A percentile compares a stretch with the other conserved stretches of the same genome.
Conservation (phyloP, 2,329 filamentous ascomycete genomes). For the Talaromyces piceae region DNA sequence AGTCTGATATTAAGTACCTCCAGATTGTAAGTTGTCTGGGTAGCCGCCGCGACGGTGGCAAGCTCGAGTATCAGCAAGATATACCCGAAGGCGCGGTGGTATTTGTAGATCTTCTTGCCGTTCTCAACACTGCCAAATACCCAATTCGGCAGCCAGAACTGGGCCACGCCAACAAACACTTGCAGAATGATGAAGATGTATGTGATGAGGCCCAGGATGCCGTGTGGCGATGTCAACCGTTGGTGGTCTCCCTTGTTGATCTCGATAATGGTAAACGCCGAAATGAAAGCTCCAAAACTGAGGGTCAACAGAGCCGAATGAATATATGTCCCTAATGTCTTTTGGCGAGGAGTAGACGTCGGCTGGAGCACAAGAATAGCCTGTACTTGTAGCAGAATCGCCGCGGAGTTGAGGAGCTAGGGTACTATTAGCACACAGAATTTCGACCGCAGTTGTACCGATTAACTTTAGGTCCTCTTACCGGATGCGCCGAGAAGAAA, state of each 20-base stretch:
- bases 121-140: conserved; percentile 72
- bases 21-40: conserved; percentile 66
- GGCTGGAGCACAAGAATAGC: conserved; percentile 81
- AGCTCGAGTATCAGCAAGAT: conserved; percentile 61
- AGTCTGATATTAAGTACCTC: conserved; percentile 62
- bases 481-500: conserved; percentile 82
- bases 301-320: conserved; percentile 64
- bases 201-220: conserved; percentile 70
- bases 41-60: conserved; percentile 66
- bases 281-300: conserved; percentile 34
- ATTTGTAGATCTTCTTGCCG: conserved; percentile 83
- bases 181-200: conserved; percentile 65
- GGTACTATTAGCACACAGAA: background rate
- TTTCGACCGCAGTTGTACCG: background rate
- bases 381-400: conserved; percentile 68
- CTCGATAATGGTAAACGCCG: conserved; percentile 40
- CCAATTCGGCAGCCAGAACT: conserved; percentile 61
- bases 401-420: conserved; percentile 53
- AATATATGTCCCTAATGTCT: conserved; percentile 52
- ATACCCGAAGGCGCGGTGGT: conserved; percentile 75
- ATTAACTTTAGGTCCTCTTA: conserved; percentile 46
- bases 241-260: conserved; percentile 72
- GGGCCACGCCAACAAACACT: conserved; percentile 70
- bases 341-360: conserved; percentile 69
- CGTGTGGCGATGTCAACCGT: conserved; percentile 69